Evolutionary conservation across 768 basidiomycete species (phyloP).

Genomic region (Pulveroboletus frians): DNA sequence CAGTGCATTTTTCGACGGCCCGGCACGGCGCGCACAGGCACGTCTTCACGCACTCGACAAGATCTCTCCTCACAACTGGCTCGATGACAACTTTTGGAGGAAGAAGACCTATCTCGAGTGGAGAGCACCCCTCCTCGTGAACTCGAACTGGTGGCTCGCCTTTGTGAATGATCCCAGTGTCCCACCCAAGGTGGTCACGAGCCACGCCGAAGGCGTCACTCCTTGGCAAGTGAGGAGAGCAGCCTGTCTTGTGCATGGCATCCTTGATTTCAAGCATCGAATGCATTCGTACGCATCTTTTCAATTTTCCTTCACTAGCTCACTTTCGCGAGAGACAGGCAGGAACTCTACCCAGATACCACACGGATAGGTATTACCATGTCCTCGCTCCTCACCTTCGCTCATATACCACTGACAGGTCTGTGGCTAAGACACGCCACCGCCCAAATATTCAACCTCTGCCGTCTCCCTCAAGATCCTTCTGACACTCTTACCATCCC

Average conservation of each 20-base stretch:
- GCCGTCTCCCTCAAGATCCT: conserved; percentile 61
- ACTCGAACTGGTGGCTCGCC: conserved; percentile 96
- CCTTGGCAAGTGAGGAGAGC: conserved; percentile 84
- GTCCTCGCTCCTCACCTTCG: neutral
- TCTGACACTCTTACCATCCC: conserved; percentile 60
- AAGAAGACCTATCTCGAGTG: conserved; percentile 85
- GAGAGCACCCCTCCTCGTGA: conserved; percentile 77
- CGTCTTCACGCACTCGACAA: conserved; percentile 64
- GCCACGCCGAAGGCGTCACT: conserved; percentile 41
- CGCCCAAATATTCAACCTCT: conserved; percentile 67
- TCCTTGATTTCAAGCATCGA: conserved; percentile 66
- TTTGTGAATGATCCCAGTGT: conserved; percentile 69
- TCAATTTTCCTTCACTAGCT: conserved; percentile 2
- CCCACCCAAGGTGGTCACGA: conserved; percentile 36
- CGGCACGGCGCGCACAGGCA: conserved; percentile 17
- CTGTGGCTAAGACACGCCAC: conserved; percentile 60
- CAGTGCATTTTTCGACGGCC: conserved; percentile 9
- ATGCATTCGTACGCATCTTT: conserved; percentile 50
- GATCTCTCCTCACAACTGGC: conserved; percentile 85
- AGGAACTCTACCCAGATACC: conserved; percentile 64
- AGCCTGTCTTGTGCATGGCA: conserved; percentile 71
- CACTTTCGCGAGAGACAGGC: conserved; percentile 36
- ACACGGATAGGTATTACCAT: conserved; percentile 55
- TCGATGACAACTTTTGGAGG: conserved; percentile 90
- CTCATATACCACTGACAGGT: conserved; percentile 29